Evolutionary conservation across 1,284 basidiomycete species (phyloP), one percentile per base, ranked within the genome.

Genomic region (Schizopora paradoxa): DNA sequence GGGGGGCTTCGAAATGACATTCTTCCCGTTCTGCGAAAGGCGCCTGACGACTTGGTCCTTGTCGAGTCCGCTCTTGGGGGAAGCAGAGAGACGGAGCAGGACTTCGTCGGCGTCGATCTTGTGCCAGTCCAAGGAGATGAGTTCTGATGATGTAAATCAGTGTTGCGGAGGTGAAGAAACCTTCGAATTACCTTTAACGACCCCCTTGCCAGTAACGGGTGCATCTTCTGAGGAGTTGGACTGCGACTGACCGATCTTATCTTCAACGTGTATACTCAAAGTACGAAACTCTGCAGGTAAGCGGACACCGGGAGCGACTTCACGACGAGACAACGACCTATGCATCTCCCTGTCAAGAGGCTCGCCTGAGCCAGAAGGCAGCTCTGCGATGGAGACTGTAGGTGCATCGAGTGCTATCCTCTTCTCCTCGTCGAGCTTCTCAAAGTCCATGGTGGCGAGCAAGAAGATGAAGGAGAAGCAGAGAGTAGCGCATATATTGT

Each of bases 121-220:
- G 55, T 81, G 79, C 73, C 74, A 82, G 45, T 79, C 76, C 43
- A 82, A 65, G 6, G 48, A 47, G 6, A 62, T 57, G 11, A 73
- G 52, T 10, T 71, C 70, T 72, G 8, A 33, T 23, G 26, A 16
- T n/a, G 19, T 27, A 27, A 6, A 16, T 6, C 18, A 23, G 35
- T 41, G 35, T 11, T 7, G 13, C 14, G 16, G 4, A 6, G 6
- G 41, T 14, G 5, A n/a, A 19, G 6, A 19, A 2, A 4, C 21
- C 21, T 8, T n/a, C 6, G 33, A 26, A 33, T 23, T 31, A 58
- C 64, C 62, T 47, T 56, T 61, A 19, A 56, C 52, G 6, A 55
- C 43, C 26, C 52, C 51, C 29, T 51, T 51, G 16, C 28, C 21
- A 6, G 25, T 37, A 10, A 10, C 28, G 28, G 28, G 10, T 8